Evolutionary conservation across 371 early-diverging fungal genomes (phyloP).

Genomic region (Dinochytrium kinnereticum): DNA sequence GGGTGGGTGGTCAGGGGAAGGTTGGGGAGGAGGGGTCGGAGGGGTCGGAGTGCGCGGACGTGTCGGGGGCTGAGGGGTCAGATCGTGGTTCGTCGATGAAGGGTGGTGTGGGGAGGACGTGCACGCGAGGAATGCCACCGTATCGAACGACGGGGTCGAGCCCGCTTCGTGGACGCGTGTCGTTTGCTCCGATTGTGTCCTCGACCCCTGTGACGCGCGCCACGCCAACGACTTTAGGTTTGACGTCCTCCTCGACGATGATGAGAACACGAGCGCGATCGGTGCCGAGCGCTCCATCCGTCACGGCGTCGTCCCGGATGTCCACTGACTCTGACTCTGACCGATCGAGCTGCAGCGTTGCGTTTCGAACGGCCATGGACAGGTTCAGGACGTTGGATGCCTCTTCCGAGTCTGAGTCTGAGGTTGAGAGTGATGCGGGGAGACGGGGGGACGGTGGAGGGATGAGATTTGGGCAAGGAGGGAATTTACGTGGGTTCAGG

Average conservation of each 20-base stretch:
- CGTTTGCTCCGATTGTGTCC: too few relatives aligned
- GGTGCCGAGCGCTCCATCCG: not conserved
- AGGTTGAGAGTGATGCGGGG: not conserved
- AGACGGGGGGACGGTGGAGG: not conserved
- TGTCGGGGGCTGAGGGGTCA: too few relatives aligned
- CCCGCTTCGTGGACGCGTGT: too few relatives aligned
- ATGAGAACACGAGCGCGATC: not conserved
- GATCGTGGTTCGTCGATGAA: too few relatives aligned
- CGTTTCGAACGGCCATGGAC: not conserved
- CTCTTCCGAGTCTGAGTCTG: not conserved
- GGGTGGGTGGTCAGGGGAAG: too few relatives aligned
- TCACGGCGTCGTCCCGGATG: not conserved
- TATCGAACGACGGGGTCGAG: not conserved
- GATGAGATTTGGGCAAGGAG: not conserved
- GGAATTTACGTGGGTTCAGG: too few relatives aligned
- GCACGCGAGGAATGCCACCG: not conserved
- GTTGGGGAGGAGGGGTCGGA: too few relatives aligned
- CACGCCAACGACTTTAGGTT: not conserved
- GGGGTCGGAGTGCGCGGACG: too few relatives aligned
- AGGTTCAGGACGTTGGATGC: slow-evolving; percentile 2
- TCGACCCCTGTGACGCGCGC: too few relatives aligned
- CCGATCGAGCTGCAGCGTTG: not conserved
- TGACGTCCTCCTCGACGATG: not conserved
- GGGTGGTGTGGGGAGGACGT: too few relatives aligned
- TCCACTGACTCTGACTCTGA: not conserved